These are phyloP conservation scores for Cylindrodendrum hubeiense DNA, from an alignment of 2,329 filamentous ascomycete genomes.

Conservation along the genomic window DNA sequence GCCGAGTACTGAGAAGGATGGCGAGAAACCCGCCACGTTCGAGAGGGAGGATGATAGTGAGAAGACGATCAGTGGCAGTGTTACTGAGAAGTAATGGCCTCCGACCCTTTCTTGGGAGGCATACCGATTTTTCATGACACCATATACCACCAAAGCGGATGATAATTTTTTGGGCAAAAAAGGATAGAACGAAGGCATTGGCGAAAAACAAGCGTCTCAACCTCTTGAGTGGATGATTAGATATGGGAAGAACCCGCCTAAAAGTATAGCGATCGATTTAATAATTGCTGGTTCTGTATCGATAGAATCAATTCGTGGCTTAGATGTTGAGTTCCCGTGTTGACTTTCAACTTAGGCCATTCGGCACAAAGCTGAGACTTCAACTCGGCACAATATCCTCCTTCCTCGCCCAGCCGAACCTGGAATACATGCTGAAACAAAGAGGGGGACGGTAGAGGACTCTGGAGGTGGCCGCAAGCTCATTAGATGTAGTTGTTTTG, in stretches of 20 bases:
- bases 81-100: slow-evolving; percentile 8
- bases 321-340: neutral
- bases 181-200: neutral
- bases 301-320: neutral
- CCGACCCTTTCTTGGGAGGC: neutral
- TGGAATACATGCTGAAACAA: too few species aligned
- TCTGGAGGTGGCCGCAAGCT: too few species aligned
- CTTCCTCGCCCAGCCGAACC: neutral
- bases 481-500: too few species aligned
- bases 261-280: neutral
- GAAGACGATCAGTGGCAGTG: slow-evolving; percentile 8
- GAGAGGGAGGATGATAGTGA: slow-evolving; percentile 12
- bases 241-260: neutral
- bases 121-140: neutral
- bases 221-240: neutral
- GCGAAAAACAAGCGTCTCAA: neutral
- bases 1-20: slow-evolving; percentile 19
- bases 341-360: neutral
- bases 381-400: neutral
- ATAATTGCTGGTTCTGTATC: neutral
- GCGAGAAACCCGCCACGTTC: slow-evolving; percentile 6
- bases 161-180: neutral
- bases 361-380: neutral
- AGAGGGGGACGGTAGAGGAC: too few species aligned
- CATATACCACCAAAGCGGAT: neutral